Evolutionary conservation across 768 basidiomycete species (phyloP), one percentile per base, ranked within the genome.

Genomic region (Brasilioporus rufonigricans): DNA sequence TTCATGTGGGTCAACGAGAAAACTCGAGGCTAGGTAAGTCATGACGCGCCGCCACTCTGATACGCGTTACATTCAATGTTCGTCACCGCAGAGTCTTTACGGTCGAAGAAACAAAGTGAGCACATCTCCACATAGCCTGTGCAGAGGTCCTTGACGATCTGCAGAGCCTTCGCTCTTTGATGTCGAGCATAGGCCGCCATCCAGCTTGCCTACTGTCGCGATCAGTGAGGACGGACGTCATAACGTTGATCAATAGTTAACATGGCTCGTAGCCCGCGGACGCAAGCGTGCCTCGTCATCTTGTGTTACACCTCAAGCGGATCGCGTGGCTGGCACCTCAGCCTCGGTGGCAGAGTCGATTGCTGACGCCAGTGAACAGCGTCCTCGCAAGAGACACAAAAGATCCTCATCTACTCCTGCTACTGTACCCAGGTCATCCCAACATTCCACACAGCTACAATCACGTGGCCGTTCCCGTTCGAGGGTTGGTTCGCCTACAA

Each of bases 341-440:
- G 33, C 41, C 14, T 41, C 47, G 5, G 40, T 38, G 29, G 24
- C 19, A 39, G 55, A 50, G 18, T 45, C 32, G 19, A 27, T 26
- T 26, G 35, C 47, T 23, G 52, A 52, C 4, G 4, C 39, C 23
- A 43, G 13, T 5, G 55, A 55, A 48, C 60, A 52, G 8, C 56
- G 35, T 33, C 59, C 59, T 44, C 56, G 43, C 23, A 70, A 70
- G 59, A 63, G 56, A 53, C 58, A 18, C 21, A 65, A 57, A 40
- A 56, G 61, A 46, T 58, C 65, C 9, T 32, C 51, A 14, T 67
- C 68, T 21, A 65, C 59, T 24, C 59, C 61, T 23, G 45, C 61
- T n/a, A n/a, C n/a, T 36, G 35, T 50, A 12, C 29, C 57, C 14
- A 56, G 29, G 38, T 10, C 53, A n/a, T 56, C 59, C n/a, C 63